A percentile compares a stretch with the other conserved stretches of the same genome.
Conservation (phyloP, 805 yeast species). For the Candida sanyiensis region DNA sequence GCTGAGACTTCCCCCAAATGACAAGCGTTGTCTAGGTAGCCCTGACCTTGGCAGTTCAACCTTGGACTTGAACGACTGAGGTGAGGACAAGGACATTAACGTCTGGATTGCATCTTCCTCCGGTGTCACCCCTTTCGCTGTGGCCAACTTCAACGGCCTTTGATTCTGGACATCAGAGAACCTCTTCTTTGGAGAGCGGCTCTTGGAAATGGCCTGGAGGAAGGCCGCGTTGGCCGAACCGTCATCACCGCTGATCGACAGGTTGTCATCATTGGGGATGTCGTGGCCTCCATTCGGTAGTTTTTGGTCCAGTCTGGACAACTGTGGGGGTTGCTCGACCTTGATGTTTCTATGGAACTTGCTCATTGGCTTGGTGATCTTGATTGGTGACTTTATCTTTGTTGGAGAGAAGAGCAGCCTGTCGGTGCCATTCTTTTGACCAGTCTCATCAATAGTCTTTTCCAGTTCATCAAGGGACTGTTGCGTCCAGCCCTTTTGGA, state of each 20-base stretch:
- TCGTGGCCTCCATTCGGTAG: conserved; percentile 10
- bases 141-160: conserved; percentile 5
- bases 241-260: conserved; percentile 12
- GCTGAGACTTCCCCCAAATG: conserved; percentile 19
- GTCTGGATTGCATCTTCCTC: conserved; percentile 39
- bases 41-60: neutral
- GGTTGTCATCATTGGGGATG: conserved; percentile 4
- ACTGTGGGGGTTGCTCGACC: conserved; percentile 5
- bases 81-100: conserved; percentile 36
- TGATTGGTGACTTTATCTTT: conserved; percentile 5
- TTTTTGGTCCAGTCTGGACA: conserved; percentile 1
- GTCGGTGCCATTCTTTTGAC: neutral
- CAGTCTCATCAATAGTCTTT: conserved; percentile 14
- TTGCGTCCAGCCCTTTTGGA: conserved; percentile 29
- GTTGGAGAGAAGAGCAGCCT: conserved; percentile 1
- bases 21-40: conserved; percentile 20
- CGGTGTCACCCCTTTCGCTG: conserved; percentile 17
- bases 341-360: conserved; percentile 8
- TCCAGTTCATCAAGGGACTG: conserved; percentile 27
- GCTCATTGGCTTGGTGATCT: conserved; percentile 6
- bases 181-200: conserved; percentile 26
- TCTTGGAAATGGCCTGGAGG: conserved; percentile 32
- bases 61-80: conserved; percentile 16
- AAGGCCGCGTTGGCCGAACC: conserved; percentile 37
- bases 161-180: conserved; percentile 6